phyloP scores from a whole-genome alignment of 805 yeast species.

The Cyberlindnera xishuangbannaensis region DNA sequence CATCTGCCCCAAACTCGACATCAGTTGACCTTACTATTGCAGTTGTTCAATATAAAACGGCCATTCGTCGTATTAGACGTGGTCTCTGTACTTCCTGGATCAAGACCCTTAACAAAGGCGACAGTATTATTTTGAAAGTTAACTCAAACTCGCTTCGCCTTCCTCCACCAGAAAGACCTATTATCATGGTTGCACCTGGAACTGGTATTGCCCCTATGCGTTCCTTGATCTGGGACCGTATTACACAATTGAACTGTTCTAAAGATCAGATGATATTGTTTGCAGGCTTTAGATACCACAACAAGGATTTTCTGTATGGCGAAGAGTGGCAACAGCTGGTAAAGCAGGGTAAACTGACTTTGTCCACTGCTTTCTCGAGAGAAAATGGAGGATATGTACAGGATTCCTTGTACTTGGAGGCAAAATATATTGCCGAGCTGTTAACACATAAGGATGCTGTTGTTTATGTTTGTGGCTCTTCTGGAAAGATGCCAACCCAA shows the following conservation, averaged over 20 bases:
- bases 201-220: slow-evolving; percentile 96
- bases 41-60: slow-evolving; percentile 80
- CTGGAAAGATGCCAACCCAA: slow-evolving; percentile 90
- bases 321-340: slow-evolving; percentile 42
- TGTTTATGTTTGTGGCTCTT: slow-evolving; percentile 84
- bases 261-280: slow-evolving; percentile 46
- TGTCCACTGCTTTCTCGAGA: slow-evolving; percentile 45
- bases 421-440: slow-evolving; percentile 43
- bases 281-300: slow-evolving; percentile 64
- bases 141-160: slow-evolving; percentile 40
- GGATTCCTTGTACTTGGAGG: slow-evolving; percentile 52
- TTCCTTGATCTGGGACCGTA: slow-evolving; percentile 41
- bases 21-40: slow-evolving; percentile 70
- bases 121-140: slow-evolving; percentile 46
- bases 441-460: slow-evolving; percentile 51
- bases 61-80: slow-evolving; percentile 63
- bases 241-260: slow-evolving; percentile 29
- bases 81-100: slow-evolving; percentile 86
- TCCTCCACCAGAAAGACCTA: slow-evolving; percentile 33
- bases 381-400: slow-evolving; percentile 70
- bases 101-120: slow-evolving; percentile 41
- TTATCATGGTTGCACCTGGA: slow-evolving; percentile 83
- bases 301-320: slow-evolving; percentile 64
- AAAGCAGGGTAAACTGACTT: slow-evolving; percentile 30
- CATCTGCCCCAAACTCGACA: slow-evolving; percentile 46